Base-by-base conservation (phyloP, 768 basidiomycete genomes). In the Clavulina sp. region DNA sequence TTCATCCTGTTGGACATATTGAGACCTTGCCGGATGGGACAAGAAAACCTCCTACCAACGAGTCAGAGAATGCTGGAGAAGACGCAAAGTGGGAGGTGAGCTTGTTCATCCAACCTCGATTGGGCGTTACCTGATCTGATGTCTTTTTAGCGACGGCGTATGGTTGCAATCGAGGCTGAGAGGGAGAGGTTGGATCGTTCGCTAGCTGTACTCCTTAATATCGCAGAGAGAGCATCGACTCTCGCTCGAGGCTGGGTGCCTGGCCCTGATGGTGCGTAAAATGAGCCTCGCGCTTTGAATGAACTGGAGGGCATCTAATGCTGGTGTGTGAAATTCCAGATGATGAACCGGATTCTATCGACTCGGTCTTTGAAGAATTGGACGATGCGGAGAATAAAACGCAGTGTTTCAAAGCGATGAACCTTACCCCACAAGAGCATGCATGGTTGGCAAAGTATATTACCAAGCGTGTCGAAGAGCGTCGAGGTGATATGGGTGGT, bases 1-100 rank as follows among this genome's bases (percentile, higher is more conserved):
- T 71, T 6, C 81, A 80, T 60, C 81, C 86, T 1, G 58, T 92
- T 36, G 91, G 80, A 0, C 96, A 75, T 63, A 63, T 91, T n/a
- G 82, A 89, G 62, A 50, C 41, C 34, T 78, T 77, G 52, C 57
- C 69, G 4, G 68, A 73, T 55, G 75, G 81, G 24, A 60, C 66
- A 55, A 73, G 70, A 61, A 55, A 61, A 54, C 66, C 66, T 3
- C 83, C 86, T 2, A 65, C 79, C 62, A 75, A 73, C 52, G 77
- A 77, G 58, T 74, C 68, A 40, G 89, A 89, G 51, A 88, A 95
- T 63, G 65, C 62, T 21, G 65, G 61, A 29, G 65, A 70, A 9
- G 70, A 75, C 21, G 77, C 80, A 29, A 60, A 68, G 48, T 95
- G 91, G 91, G 72, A 73, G 69, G 88, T 86, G 54, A 28, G 66